phyloP scores from a whole-genome alignment of 1,139 yeast genomes.

The Diutina catenulata region DNA sequence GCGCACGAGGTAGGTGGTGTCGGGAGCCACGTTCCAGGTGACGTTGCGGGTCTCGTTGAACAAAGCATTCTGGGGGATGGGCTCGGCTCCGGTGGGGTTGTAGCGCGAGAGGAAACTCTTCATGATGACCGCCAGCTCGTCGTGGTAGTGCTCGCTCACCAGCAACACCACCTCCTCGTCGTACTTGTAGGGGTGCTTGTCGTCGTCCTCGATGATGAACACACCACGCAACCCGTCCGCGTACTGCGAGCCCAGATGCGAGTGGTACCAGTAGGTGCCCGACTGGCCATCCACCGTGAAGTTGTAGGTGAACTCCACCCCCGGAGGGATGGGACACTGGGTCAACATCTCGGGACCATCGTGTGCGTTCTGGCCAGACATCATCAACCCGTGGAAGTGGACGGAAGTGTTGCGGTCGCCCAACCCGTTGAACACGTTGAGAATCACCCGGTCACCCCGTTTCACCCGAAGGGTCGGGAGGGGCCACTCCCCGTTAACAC shows the following conservation, averaged over 20 bases:
- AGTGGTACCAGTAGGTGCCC: conserved; percentile 94
- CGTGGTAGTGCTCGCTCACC: conserved; percentile 80
- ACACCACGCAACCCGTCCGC: conserved; percentile 88
- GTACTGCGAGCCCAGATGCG: conserved; percentile 77
- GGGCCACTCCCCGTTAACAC: conserved; percentile 66
- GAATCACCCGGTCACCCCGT: conserved; percentile 47
- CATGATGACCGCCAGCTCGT: conserved; percentile 39
- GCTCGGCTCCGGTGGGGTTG: conserved; percentile 97
- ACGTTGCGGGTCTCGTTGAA: conserved; percentile 65
- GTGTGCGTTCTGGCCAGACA: conserved; percentile 57
- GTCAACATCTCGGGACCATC: conserved; percentile 85
- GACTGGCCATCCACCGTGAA: conserved; percentile 72
- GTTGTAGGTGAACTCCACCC: conserved; percentile 56
- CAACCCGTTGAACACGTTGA: conserved; percentile 49
- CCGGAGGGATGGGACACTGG: conserved; percentile 80
- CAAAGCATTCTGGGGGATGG: conserved; percentile 64
- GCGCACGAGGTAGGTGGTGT: conserved; percentile 69
- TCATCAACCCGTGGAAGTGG: conserved; percentile 91
- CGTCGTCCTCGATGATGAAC: conserved; percentile 63
- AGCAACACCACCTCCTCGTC: conserved; percentile 68
- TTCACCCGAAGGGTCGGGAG: conserved; percentile 56
- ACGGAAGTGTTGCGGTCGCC: conserved; percentile 44
- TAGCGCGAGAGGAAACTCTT: conserved; percentile 47
- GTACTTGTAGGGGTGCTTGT: conserved; percentile 40
- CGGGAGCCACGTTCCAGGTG: conserved; percentile 63